Percentiles rank a stretch among this genome's conserved stretches.
Evolutionary conservation across 2,329 filamentous ascomycete genomes (phyloP).

Genomic region (Plenodomus biglobosus): DNA sequence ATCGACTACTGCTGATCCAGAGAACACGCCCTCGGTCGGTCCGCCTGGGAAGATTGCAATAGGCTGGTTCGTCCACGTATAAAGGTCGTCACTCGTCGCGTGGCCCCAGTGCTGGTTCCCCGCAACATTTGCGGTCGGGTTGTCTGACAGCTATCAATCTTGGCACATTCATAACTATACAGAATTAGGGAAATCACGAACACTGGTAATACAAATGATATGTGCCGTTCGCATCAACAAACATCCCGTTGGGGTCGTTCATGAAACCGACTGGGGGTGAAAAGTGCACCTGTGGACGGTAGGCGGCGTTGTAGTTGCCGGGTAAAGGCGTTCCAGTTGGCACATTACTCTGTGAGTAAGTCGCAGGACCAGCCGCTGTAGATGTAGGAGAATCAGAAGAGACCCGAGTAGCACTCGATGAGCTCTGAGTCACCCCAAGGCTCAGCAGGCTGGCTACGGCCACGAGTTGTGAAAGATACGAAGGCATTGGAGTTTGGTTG

Average conservation of each 20-base stretch:
- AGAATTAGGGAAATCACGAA: not conserved
- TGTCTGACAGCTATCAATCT: constrained; percentile 42
- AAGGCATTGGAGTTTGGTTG: not conserved
- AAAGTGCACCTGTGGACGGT: constrained; percentile 59
- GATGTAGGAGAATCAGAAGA: not conserved
- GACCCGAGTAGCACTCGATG: not conserved
- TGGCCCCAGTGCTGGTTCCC: constrained; percentile 70
- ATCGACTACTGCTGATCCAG: constrained; percentile 61
- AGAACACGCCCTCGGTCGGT: constrained; percentile 57
- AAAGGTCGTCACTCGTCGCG: constrained; percentile 63
- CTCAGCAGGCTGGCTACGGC: constrained; percentile 3
- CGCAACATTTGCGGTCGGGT: constrained; percentile 52
- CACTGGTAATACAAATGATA: constrained; percentile 69
- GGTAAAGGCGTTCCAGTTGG: constrained; percentile 40
- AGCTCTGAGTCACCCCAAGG: not conserved
- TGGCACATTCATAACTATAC: constrained; percentile 23
- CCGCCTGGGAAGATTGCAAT: constrained; percentile 62
- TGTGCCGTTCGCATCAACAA: constrained; percentile 57
- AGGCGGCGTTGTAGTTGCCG: constrained; percentile 45
- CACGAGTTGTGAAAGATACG: constrained; percentile 1
- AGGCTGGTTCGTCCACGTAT: constrained; percentile 65
- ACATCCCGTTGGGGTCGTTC: constrained; percentile 68
- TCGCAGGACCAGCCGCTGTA: constrained; percentile 8
- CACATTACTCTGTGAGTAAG: constrained; percentile 28
- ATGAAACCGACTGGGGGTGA: constrained; percentile 54